Evolutionary conservation across 371 early-diverging fungal species (phyloP), one percentile per base, ranked within the genome.

Genomic region (Mucor irregularis): DNA sequence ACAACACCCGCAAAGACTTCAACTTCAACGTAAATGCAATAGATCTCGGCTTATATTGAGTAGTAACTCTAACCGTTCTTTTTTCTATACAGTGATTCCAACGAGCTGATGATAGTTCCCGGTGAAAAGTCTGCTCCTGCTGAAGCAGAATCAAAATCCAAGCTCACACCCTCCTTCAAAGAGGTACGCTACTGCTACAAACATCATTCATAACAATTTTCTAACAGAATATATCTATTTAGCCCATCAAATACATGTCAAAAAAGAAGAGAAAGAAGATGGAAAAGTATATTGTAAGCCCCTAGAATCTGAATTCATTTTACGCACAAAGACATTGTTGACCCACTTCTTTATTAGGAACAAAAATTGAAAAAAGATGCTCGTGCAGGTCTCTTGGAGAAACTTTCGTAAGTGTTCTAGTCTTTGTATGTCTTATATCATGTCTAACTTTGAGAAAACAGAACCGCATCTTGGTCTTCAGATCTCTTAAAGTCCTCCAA

Each of bases 331-430:
- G 17, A 43, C 42, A 34, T 16, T 57, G 25, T n/a, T 14, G n/a
- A n/a, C n/a, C n/a, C n/a, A n/a, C n/a, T n/a, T n/a, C n/a, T n/a
- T 44, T 39, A 33, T 14, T 42, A 89, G 89, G 90, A 94, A 61
- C 90, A 91, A 80, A 94, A 96, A 71, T 64, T 95, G 66, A 95
- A 96, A 70, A 97, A 96, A 78, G 96, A 96, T 55, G 89, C 92
- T 40, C 81, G 94, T 33, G 89, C 82, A 1, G 85, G 81, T 14
- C 71, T 96, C 24, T 64, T 95, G 38, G 87, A 90, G 48, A 91
- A 95, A 68, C 82, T 97, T 21, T 81, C 91, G 74, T 73, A 77
- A 53, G 58, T 58, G 25, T 44, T 13, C 5, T 16, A 37, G n/a
- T 5, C 37, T n/a, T n/a, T n/a, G n/a, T 37, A 37, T 37, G 11